Base-by-base conservation (phyloP, 2,329 filamentous ascomycete species). In the Davidsoniella neocaledoniae region DNA sequence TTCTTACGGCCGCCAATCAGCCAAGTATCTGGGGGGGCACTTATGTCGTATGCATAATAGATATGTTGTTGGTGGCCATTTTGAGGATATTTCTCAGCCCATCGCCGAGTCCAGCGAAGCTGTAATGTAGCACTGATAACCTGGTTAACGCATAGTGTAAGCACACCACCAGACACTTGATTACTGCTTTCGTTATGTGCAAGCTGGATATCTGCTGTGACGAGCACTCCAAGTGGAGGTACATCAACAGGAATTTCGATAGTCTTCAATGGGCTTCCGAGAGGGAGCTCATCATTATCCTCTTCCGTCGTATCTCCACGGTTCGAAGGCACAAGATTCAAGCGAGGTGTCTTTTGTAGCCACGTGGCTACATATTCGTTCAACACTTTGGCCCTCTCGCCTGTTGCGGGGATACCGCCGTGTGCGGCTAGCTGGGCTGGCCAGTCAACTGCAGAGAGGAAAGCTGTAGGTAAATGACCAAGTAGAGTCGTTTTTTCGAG, bases 221-320 rank as follows among this genome's bases (percentile, higher is more conserved):
- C 83, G 0, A 96, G 76, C 17, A 94, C 76, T 44, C 85, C 77
- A 2, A 94, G 72, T 1, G 82, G 79, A 0, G 90, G 90, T 1
- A 98, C 78, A 52, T 94, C 86, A 12, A 98, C 88, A 0, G 88
- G 85, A 48, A 98, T 93, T 26, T 83, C 70, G 57, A 98, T 88
- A 10, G 78, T 79, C 10, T 42, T 38, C 8, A 19, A 12, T 5
- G 21, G 10, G 10, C 21, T 14, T 17, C 73, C 73, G 54, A 63
- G 69, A 33, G 29, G 29, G 12, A 33, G 29, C 29, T 33, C 29
- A 33, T 33, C 8, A 12, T 10, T 33, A 9, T 12, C 29, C 6
- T 33, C 29, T 33, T 33, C 29, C 8, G 8, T 33, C 29, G 29
- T 12, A 33, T 33, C 29, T 33, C 12, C 29, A 56, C 17, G 44